These are phyloP conservation scores for Lentinula guzmanii DNA, from an alignment of 768 basidiomycete species.

Conservation along the genomic window DNA sequence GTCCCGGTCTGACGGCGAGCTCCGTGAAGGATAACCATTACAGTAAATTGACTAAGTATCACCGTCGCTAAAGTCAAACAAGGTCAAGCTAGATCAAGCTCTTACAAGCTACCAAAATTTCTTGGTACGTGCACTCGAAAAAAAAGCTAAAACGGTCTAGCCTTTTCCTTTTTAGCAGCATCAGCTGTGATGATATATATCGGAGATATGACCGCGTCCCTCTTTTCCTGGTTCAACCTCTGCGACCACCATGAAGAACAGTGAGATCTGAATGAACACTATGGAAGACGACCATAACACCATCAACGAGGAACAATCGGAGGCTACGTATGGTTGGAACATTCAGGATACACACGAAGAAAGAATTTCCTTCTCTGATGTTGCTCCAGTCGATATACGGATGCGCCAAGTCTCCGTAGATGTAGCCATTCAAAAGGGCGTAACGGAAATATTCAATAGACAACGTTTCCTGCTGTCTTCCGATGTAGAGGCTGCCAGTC, in stretches of 20 bases:
- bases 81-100: no score
- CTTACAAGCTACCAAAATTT: no score
- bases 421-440: not conserved
- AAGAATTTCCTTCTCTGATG: slow-evolving; percentile 1
- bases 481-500: not conserved
- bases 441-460: not conserved
- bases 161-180: no score
- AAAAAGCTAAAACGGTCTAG: no score
- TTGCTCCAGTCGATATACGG: not conserved
- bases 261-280: not conserved
- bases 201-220: not conserved
- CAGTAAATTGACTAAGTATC: no score
- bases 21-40: no score
- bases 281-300: not conserved
- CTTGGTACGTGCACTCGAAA: no score
- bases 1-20: not conserved
- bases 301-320: not conserved
- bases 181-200: not conserved
- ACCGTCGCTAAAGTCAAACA: no score
- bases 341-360: not conserved
- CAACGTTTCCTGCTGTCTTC: not conserved
- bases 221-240: not conserved
- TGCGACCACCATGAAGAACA: not conserved
- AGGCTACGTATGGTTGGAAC: not conserved
- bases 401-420: not conserved